Evolutionary conservation across 495 filamentous ascomycete species (phyloP), one percentile per base, ranked within the genome.

Genomic region (Penicillium arizonense): DNA sequence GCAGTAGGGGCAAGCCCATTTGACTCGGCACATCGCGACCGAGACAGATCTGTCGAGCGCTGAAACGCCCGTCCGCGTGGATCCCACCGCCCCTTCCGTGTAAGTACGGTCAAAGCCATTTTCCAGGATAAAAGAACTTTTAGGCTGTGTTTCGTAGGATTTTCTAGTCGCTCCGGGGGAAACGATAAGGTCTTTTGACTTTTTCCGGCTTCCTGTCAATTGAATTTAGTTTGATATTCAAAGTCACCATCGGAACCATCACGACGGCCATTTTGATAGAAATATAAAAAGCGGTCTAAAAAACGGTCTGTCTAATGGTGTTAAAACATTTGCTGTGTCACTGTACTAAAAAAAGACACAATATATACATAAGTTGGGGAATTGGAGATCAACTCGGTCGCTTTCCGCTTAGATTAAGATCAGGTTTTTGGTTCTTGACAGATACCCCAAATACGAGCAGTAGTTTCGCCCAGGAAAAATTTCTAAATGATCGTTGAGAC

Each of bases 401-500:
- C 7, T 18, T 34, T 32, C 46, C 46, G 35, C 33, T 21, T 24
- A 38, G 11, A n/a, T 8, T 18, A 18, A n/a, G 46, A 32, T 47
- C 14, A 41, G 10, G 12, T 28, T 42, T 36, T 24, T 34, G 10
- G 11, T 2, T 50, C 21, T 30, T 35, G 7, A 32, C 14, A 11
- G 30, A 6, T 48, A 16, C 10, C 33, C 5, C 18, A 44, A 44
- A 7, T 43, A 35, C n/a, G 39, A 39, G 8, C 7, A 2, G 16
- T 14, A 34, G 1, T 43, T 24, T 24, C 24, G 12, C 32, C 11
- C 14, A 6, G 3, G 26, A n/a, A 21, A 30, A 37, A 20, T 50
- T n/a, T 35, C 11, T 18, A 20, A 57, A 53, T 46, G 32, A 46
- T 46, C 36, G 44, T 28, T 24, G 51, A 58, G 56, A 54, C 56